Percentiles rank a stretch among this genome's conserved stretches.
These are phyloP conservation scores for Sergeia podlipaevii DNA, from an alignment of 208 protist species.

Conservation along the genomic window DNA sequence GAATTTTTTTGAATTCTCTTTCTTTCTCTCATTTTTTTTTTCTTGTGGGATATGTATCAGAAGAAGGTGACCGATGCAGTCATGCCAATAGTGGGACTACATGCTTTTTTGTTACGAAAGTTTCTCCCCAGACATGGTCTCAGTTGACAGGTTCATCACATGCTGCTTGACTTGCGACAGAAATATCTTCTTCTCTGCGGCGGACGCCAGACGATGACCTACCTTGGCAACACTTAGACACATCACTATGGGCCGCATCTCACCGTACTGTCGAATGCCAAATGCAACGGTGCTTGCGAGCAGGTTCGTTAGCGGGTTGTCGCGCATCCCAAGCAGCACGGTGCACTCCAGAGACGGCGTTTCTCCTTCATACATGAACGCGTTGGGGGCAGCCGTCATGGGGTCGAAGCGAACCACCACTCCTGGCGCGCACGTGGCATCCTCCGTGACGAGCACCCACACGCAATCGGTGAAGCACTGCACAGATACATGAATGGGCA, in stretches of 20 bases:
- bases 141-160: conserved; percentile 26
- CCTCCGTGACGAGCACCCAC: conserved; percentile 71
- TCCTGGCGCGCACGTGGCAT: conserved; percentile 54
- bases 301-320: conserved; percentile 77
- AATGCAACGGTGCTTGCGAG: conserved; percentile 50
- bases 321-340: conserved; percentile 68
- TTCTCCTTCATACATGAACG: conserved; percentile 31
- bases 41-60: no score
- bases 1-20: background rate
- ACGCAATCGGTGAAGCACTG: conserved; percentile 67
- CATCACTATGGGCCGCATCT: conserved; percentile 52
- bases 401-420: conserved; percentile 58
- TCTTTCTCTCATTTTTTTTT: conserved; percentile 5
- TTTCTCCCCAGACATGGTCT: no score
- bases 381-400: background rate
- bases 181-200: conserved; percentile 31
- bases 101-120: no score
- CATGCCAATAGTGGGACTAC: no score
- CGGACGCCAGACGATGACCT: conserved; percentile 29
- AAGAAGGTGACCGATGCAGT: no score
- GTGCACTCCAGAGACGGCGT: conserved; percentile 38
- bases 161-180: conserved; percentile 25
- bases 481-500: conserved; percentile 42
- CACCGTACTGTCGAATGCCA: conserved; percentile 37
- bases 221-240: conserved; percentile 57